These are phyloP conservation scores for Aspergillus quadricinctus DNA, from an alignment of 2,329 filamentous ascomycete species.

Conservation along the genomic window DNA sequence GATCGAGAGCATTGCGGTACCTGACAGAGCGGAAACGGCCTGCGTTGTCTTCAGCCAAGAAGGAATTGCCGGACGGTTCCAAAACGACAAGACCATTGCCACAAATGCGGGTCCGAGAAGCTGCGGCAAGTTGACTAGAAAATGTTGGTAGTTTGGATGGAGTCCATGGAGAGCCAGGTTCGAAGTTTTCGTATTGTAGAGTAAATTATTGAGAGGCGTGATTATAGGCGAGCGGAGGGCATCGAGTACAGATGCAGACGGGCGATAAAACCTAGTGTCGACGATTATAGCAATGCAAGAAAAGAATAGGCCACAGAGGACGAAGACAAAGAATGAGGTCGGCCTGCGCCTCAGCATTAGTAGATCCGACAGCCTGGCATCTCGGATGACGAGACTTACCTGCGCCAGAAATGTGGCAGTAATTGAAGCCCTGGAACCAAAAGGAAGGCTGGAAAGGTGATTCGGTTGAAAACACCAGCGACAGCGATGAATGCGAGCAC, in stretches of 20 bases:
- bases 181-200: slow-evolving; percentile 65
- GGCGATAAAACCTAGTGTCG: slow-evolving; percentile 78
- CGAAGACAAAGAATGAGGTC: slow-evolving; percentile 58
- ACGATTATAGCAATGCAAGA: slow-evolving; percentile 68
- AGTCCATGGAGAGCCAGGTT: slow-evolving; percentile 73
- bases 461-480: slow-evolving; percentile 90
- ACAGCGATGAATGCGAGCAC: slow-evolving; percentile 77
- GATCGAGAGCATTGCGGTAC: slow-evolving; percentile 41
- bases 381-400: slow-evolving; percentile 49
- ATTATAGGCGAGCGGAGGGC: slow-evolving; percentile 58
- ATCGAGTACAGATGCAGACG: slow-evolving; percentile 32
- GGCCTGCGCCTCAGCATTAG: slow-evolving; percentile 39
- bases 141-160: slow-evolving; percentile 74
- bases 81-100: slow-evolving; percentile 47
- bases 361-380: slow-evolving; percentile 18
- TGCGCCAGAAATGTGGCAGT: slow-evolving; percentile 78
- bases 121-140: slow-evolving; percentile 66
- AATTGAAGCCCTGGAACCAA: slow-evolving; percentile 77
- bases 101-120: slow-evolving; percentile 66
- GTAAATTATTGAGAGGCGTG: slow-evolving; percentile 72
- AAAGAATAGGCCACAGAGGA: slow-evolving; percentile 63
- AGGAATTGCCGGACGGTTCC: slow-evolving; percentile 36
- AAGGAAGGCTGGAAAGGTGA: slow-evolving; percentile 93
- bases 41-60: slow-evolving; percentile 36
- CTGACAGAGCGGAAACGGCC: slow-evolving; percentile 41